Base-by-base conservation (phyloP, 768 basidiomycete genomes). In the Tubosaeta sp. region DNA sequence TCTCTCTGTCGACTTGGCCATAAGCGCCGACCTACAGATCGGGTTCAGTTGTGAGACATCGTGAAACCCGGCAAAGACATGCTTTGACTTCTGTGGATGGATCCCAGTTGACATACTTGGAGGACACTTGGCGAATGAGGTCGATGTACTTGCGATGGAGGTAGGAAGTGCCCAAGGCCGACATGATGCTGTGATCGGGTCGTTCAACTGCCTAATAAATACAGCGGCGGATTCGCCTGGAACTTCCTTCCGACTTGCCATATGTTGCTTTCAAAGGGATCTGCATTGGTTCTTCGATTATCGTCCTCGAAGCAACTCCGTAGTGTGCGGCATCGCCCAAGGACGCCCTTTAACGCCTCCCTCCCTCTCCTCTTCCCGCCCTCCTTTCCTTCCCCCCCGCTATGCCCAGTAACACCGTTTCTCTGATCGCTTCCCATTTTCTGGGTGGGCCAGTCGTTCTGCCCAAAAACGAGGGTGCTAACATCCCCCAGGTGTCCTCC, bases 81-180 rank as follows among this genome's bases (percentile, higher is more conserved):
- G 69, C 71, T 48, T 55, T 46, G 46, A 70, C 55, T 25, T 49
- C 48, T 31, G 56, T 56, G 9, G 62, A 63, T 0, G 71, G 70
- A 38, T 73, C 69, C 71, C 72, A 72, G 39, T 65, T 73, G 25
- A 69, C 68, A 67, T 66, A 72, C 53, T 72, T 72, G 19, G 65
- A 68, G 12, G 70, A 68, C 4, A 45, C 48, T 3, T 38, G 19
- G 9, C 43, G 59, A 33, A 73, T 68, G n/a, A 73, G 66, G 39
- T 72, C 71, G 32, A 71, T 62, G 55, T 60, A 72, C 52, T 72
- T 73, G 48, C 71, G 62, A 43, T 56, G 57, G 26, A 59, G 1
- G 19, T 43, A 48, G 33, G 52, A 0, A 0, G 50, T n/a, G n/a
- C 35, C 16, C 9, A n/a, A 17, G 16, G 35, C n/a, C 35, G 22